Evolutionary conservation across 768 basidiomycete species (phyloP), one percentile per base, ranked within the genome.

Genomic region (Podaxis sp.): DNA sequence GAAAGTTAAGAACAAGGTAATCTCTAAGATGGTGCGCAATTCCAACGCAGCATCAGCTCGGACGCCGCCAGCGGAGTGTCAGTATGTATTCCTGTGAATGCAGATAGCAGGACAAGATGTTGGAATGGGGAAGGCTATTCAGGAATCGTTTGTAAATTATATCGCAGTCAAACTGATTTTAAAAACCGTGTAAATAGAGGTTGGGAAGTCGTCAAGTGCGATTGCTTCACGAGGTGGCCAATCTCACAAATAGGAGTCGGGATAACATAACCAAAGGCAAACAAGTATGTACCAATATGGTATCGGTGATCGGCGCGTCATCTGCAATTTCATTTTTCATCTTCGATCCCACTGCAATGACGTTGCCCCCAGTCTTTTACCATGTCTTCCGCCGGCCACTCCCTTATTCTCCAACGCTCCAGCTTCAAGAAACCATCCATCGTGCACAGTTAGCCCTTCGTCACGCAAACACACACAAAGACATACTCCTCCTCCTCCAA

Each of bases 311-410:
- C n/a, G 19, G 36, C 36, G 6, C 30, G 48, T 48, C 49, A 57
- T 53, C 49, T 49, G 1, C 13, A 36, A 42, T 42, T 44, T 30
- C 17, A 28, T 7, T 59, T 19, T 56, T 44, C 36, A 39, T 30
- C 4, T 44, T 44, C 33, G n/a, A 51, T 24, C 19, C 4, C 13
- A 36, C 57, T 7, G 17, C 15, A 49, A 81, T 80, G 78, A 63
- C 71, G 26, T 70, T 86, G 36, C 82, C 87, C 22, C 89, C 93
- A 9, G 79, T 95, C 57, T 73, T 89, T 65, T 94, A 87, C 73
- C 91, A 96, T 71, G 79, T 85, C 70, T 96, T 96, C 75, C 77
- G 74, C 38, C 77, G 74, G n/a, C 95, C 95, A 26, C 71, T 97
- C 39, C 90, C 93, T 0, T 98, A 97, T 71, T 72, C 76, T 7